Evolutionary conservation across 495 filamentous ascomycete genomes (phyloP).

Genomic region (Lepraria neglecta): DNA sequence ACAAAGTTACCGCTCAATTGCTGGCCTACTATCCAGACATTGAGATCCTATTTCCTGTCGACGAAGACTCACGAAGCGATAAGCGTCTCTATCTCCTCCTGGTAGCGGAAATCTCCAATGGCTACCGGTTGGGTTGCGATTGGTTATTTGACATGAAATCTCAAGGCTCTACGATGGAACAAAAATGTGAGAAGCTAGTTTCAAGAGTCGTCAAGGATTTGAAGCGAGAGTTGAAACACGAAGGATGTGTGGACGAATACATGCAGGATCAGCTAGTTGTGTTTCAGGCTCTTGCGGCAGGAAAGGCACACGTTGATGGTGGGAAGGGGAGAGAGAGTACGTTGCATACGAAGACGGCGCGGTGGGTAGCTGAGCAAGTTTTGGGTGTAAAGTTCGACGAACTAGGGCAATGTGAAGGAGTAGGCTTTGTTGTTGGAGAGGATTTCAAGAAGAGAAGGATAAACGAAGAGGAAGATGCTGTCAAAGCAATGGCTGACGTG

Average conservation of each 20-base stretch:
- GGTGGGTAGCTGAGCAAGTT: slow-evolving; percentile 59
- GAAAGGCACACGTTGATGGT: slow-evolving; percentile 32
- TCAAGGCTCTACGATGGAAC: slow-evolving; percentile 2
- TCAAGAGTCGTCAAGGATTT: slow-evolving; percentile 52
- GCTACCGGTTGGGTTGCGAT: slow-evolving; percentile 61
- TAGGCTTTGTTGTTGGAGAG: slow-evolving; percentile 21
- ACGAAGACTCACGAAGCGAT: slow-evolving; percentile 54
- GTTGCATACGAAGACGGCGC: slow-evolving; percentile 64
- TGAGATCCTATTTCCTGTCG: slow-evolving; percentile 42
- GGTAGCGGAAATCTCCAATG: slow-evolving; percentile 59
- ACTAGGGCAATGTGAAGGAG: slow-evolving; percentile 23
- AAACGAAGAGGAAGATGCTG: neutral
- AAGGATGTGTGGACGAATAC: slow-evolving; percentile 58
- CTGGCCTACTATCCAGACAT: slow-evolving; percentile 37
- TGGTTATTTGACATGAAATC: slow-evolving; percentile 49
- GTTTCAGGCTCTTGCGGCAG: slow-evolving; percentile 63
- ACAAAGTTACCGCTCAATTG: slow-evolving; percentile 17
- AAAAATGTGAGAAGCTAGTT: slow-evolving; percentile 31
- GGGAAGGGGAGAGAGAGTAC: slow-evolving; percentile 47
- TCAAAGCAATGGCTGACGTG: slow-evolving; percentile 5
- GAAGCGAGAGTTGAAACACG: slow-evolving; percentile 47
- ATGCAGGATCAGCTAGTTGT: slow-evolving; percentile 77
- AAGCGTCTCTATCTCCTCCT: slow-evolving; percentile 65
- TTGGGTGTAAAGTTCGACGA: slow-evolving; percentile 28
- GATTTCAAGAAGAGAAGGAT: slow-evolving; percentile 6